A percentile compares a stretch with the other conserved stretches of the same genome.
Conservation (phyloP, 2,329 filamentous ascomycete genomes). For the Pseudopyrenochaeta lycopersici region DNA sequence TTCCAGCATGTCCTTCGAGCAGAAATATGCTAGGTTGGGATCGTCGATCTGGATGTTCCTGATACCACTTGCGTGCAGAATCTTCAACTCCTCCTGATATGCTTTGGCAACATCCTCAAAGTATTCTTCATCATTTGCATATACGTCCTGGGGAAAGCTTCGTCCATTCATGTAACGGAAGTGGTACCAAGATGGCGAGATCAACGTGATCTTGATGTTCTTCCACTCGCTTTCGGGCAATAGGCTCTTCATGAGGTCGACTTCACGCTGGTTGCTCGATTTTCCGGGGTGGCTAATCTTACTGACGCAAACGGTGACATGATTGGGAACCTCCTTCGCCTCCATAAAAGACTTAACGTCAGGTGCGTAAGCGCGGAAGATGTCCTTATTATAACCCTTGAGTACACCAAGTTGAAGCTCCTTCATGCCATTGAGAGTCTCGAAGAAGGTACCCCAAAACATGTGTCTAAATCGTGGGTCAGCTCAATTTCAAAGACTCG, state of each 20-base stretch:
- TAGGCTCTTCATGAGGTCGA: constrained; percentile 66
- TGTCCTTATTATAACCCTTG: constrained; percentile 60
- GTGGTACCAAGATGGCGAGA: constrained; percentile 75
- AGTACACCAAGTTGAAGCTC: constrained; percentile 55
- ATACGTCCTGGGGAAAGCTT: constrained; percentile 56
- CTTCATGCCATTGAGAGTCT: constrained; percentile 63
- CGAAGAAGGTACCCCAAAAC: constrained; percentile 68
- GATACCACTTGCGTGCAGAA: constrained; percentile 56
- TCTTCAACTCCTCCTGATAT: constrained; percentile 58
- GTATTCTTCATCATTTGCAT: constrained; percentile 58
- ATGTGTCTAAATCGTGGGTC: constrained; percentile 48
- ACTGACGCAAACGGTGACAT: constrained; percentile 64
- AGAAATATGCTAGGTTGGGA: constrained; percentile 57
- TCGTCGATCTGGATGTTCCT: constrained; percentile 61
- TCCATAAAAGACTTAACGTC: constrained; percentile 71
- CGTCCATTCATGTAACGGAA: constrained; percentile 66
- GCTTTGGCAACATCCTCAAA: constrained; percentile 58
- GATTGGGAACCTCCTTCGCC: constrained; percentile 61
- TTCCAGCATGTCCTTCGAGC: constrained; percentile 48
- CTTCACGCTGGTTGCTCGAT: constrained; percentile 66
- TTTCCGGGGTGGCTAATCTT: constrained; percentile 66
- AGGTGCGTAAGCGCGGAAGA: constrained; percentile 67
- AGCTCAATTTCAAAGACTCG: constrained; percentile 7
- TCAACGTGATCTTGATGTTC: constrained; percentile 74
- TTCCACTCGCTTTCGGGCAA: constrained; percentile 69